Evolutionary conservation across 805 yeast species (phyloP).

Genomic region (Dipodascus geniculatus): DNA sequence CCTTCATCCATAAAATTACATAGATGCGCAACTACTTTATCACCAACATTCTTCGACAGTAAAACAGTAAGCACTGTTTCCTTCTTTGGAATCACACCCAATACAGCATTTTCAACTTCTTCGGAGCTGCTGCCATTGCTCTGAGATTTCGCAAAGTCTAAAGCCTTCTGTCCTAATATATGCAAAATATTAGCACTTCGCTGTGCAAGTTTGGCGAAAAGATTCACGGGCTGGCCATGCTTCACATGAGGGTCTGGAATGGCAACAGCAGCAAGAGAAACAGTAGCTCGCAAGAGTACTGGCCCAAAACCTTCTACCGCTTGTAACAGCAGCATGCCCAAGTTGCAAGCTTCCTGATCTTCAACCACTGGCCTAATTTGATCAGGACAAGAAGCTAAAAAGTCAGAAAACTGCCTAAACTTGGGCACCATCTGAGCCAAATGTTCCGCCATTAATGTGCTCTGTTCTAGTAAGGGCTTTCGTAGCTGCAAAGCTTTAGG

Average conservation of each 20-base stretch:
- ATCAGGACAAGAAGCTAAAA: not conserved
- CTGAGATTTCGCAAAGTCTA: constrained; percentile 9
- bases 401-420: constrained; percentile 1
- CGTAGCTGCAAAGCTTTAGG: constrained; percentile 31
- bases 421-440: constrained; percentile 26
- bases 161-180: constrained; percentile 24
- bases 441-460: constrained; percentile 28
- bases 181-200: constrained; percentile 26
- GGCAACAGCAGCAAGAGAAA: constrained; percentile 29
- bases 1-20: constrained; percentile 24
- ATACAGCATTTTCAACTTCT: constrained; percentile 12
- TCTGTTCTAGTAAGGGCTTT: constrained; percentile 29
- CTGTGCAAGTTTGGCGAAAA: constrained; percentile 27
- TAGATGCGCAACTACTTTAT: constrained; percentile 26
- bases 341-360: constrained; percentile 14
- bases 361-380: not conserved
- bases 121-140: not conserved
- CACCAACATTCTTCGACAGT: constrained; percentile 29
- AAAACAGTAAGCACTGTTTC: constrained; percentile 30
- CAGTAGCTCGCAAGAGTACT: constrained; percentile 27
- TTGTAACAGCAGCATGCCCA: constrained; percentile 27
- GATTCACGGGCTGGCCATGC: constrained; percentile 21
- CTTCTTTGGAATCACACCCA: constrained; percentile 27
- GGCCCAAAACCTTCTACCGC: constrained; percentile 28
- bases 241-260: constrained; percentile 9